Evolutionary conservation across 2,329 filamentous ascomycete species (phyloP).

Genomic region (Sarocladium strictum): DNA sequence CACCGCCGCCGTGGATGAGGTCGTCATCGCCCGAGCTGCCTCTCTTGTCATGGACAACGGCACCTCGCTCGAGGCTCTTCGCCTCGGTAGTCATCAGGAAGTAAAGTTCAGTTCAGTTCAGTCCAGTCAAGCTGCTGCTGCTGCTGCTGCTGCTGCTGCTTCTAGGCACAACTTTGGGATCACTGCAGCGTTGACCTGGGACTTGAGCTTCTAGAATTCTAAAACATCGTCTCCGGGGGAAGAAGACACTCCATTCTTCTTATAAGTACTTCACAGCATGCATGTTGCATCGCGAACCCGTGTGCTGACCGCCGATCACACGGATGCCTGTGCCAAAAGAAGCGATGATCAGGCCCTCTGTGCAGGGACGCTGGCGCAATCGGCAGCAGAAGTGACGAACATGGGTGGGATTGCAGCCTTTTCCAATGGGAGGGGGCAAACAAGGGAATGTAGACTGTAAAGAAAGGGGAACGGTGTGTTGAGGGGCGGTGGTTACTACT

Average conservation of each 20-base stretch:
- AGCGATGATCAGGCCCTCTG: background rate
- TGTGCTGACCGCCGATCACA: background rate
- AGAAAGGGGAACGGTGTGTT: background rate
- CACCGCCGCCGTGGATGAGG: no score
- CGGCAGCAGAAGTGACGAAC: background rate
- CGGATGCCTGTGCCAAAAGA: background rate
- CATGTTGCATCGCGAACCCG: background rate
- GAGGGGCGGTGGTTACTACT: no score
- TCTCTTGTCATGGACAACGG: background rate
- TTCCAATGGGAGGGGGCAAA: background rate
- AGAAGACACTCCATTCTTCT: background rate
- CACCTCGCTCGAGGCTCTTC: background rate
- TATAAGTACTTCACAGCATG: background rate
- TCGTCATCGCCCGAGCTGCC: constrained; percentile 6
- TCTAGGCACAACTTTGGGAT: no score
- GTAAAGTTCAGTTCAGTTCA: no score
- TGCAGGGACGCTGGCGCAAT: constrained; percentile 8
- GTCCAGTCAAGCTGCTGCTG: background rate
- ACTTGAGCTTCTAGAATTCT: no score
- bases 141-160: no score
- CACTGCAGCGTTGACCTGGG: no score
- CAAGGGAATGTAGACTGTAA: background rate
- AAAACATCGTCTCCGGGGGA: no score
- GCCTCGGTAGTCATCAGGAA: background rate
- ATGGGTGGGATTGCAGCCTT: constrained; percentile 1